Evolutionary conservation across 768 basidiomycete genomes (phyloP).

Genomic region (Trametes cubensis): DNA sequence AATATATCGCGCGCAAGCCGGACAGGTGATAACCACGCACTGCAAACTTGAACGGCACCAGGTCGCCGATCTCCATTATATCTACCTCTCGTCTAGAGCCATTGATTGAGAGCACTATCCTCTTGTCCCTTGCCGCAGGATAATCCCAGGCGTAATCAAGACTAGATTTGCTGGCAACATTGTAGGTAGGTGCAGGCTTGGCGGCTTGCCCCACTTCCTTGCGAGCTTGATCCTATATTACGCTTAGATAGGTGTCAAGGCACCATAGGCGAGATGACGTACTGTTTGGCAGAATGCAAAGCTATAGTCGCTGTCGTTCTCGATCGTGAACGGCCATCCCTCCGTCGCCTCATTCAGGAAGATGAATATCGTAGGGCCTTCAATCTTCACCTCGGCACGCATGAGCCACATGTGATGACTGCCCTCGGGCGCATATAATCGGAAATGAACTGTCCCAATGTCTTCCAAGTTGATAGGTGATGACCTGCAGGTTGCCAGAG

Average conservation of each 20-base stretch:
- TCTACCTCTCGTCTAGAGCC: slow-evolving; percentile 71
- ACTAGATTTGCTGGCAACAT: slow-evolving; percentile 54
- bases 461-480: slow-evolving; percentile 90
- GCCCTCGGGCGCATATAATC: slow-evolving; percentile 50
- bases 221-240: slow-evolving; percentile 32
- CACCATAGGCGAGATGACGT: slow-evolving; percentile 16
- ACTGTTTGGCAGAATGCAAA: slow-evolving; percentile 79
- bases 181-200: slow-evolving; percentile 54
- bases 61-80: slow-evolving; percentile 93
- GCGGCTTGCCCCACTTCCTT: slow-evolving; percentile 48
- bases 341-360: slow-evolving; percentile 65
- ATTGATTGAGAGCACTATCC: slow-evolving; percentile 65
- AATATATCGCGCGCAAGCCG: not conserved
- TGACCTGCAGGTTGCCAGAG: slow-evolving; percentile 59
- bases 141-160: slow-evolving; percentile 90
- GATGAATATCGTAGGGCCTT: slow-evolving; percentile 90
- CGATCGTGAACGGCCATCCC: slow-evolving; percentile 87
- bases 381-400: slow-evolving; percentile 76
- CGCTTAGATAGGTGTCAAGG: slow-evolving; percentile 11
- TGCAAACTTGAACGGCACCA: slow-evolving; percentile 85
- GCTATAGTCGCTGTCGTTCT: slow-evolving; percentile 81
- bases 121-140: slow-evolving; percentile 83
- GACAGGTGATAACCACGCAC: slow-evolving; percentile 44
- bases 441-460: slow-evolving; percentile 82
- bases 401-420: slow-evolving; percentile 56